Evolutionary conservation across 2,329 filamentous ascomycete genomes (phyloP).

Genomic region (Neopestalotiopsis sp.): DNA sequence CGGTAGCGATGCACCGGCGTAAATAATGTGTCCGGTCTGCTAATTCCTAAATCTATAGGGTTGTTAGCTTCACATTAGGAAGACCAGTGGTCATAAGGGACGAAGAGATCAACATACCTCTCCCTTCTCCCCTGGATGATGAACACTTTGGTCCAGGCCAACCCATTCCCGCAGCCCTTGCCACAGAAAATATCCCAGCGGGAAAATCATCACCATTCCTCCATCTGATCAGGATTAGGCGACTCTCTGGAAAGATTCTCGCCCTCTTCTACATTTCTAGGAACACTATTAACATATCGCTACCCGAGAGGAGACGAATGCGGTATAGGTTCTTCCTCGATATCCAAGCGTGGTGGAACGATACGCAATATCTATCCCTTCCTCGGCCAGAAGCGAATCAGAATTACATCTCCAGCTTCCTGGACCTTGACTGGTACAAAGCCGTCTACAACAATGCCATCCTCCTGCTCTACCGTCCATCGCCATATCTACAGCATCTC

Average conservation of each 20-base stretch:
- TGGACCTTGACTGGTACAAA: conserved; percentile 5
- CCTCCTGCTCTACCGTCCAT: conserved; percentile 7
- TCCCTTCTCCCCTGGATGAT: conserved; percentile 5
- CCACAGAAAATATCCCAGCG: background rate
- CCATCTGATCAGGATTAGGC: conserved; percentile 5
- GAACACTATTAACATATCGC: background rate
- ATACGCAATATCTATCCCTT: background rate
- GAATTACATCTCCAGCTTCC: conserved; percentile 2
- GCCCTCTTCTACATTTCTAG: background rate
- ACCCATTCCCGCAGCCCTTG: background rate
- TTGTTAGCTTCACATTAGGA: conserved; percentile 4
- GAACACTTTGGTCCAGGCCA: background rate
- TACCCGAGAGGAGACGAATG: background rate
- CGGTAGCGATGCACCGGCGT: background rate
- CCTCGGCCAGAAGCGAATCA: background rate
- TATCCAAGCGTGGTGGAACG: background rate
- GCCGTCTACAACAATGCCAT: conserved; percentile 7
- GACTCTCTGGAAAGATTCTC: background rate
- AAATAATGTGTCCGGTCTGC: background rate
- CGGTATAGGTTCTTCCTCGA: background rate
- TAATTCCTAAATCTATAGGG: background rate
- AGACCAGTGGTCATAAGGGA: conserved; percentile 3
- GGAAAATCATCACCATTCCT: conserved; percentile 1
- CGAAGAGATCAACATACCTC: conserved; percentile 2
- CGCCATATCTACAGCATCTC: conserved; percentile 1